These are phyloP conservation scores for Blastobotrys illinoisensis DNA, from an alignment of 1,139 yeast species.

Conservation along the genomic window DNA sequence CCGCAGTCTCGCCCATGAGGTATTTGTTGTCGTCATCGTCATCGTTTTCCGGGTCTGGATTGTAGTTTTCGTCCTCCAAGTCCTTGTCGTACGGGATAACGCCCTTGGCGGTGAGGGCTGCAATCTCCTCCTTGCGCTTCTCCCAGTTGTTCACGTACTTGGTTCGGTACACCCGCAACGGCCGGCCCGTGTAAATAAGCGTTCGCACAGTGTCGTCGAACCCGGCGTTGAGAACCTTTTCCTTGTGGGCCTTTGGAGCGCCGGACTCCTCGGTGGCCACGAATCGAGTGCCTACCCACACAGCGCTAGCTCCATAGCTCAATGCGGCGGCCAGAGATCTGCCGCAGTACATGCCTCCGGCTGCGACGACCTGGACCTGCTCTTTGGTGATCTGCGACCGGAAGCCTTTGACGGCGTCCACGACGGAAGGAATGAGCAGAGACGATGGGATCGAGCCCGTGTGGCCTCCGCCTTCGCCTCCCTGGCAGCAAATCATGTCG, in stretches of 20 bases:
- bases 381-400: slow-evolving; percentile 23
- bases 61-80: slow-evolving; percentile 17
- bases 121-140: slow-evolving; percentile 21
- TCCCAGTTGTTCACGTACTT: slow-evolving; percentile 27
- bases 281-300: slow-evolving; percentile 37
- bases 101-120: slow-evolving; percentile 21
- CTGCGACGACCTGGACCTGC: slow-evolving; percentile 36
- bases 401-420: slow-evolving; percentile 31
- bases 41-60: slow-evolving; percentile 16
- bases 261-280: slow-evolving; percentile 28
- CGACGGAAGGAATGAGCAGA: slow-evolving; percentile 33
- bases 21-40: slow-evolving; percentile 18
- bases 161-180: slow-evolving; percentile 23
- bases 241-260: slow-evolving; percentile 23
- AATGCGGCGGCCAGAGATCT: slow-evolving; percentile 32
- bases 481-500: slow-evolving; percentile 45
- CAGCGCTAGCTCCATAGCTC: slow-evolving; percentile 41
- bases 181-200: slow-evolving; percentile 27
- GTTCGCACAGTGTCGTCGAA: slow-evolving; percentile 26
- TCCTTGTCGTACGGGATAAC: slow-evolving; percentile 23
- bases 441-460: slow-evolving; percentile 34
- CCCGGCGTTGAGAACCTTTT: slow-evolving; percentile 20
- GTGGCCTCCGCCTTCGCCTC: slow-evolving; percentile 51
- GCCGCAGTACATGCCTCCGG: slow-evolving; percentile 43
- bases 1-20: slow-evolving; percentile 28